Evolutionary conservation across 2,329 filamentous ascomycete genomes (phyloP).

Genomic region (Fusarium irregulare): DNA sequence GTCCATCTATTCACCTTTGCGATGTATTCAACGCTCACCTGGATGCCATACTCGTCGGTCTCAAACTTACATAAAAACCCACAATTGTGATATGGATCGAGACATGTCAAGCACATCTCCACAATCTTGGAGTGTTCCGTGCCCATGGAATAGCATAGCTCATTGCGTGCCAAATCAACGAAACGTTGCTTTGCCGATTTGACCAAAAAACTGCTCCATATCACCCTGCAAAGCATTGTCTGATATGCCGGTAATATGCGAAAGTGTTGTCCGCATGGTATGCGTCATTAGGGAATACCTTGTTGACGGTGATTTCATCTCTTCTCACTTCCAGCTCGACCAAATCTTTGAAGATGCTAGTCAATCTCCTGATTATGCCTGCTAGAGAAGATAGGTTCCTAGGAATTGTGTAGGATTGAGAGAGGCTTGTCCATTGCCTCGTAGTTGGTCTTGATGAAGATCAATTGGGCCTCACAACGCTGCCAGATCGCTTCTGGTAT

Average conservation of each 20-base stretch:
- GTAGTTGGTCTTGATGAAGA: background rate
- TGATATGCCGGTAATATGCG: background rate
- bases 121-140: conserved; percentile 48
- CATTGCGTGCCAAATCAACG: background rate
- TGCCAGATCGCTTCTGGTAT: background rate
- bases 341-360: background rate
- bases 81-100: conserved; percentile 50
- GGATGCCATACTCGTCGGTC: conserved; percentile 19
- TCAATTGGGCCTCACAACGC: background rate
- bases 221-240: background rate
- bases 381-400: background rate
- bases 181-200: background rate
- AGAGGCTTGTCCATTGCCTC: background rate
- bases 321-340: background rate
- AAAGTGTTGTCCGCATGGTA: background rate
- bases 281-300: background rate
- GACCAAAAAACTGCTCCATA: background rate
- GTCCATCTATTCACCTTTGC: conserved; percentile 4
- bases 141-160: conserved; percentile 45
- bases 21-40: conserved; percentile 22
- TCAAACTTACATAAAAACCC: conserved; percentile 40
- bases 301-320: background rate
- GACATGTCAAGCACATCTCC: conserved; percentile 50
- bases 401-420: background rate
- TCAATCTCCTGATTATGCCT: background rate